A percentile compares a stretch with the other conserved stretches of the same genome.
Conservation (phyloP, 352 stramenopile species). For the Phytophthora meadii region DNA sequence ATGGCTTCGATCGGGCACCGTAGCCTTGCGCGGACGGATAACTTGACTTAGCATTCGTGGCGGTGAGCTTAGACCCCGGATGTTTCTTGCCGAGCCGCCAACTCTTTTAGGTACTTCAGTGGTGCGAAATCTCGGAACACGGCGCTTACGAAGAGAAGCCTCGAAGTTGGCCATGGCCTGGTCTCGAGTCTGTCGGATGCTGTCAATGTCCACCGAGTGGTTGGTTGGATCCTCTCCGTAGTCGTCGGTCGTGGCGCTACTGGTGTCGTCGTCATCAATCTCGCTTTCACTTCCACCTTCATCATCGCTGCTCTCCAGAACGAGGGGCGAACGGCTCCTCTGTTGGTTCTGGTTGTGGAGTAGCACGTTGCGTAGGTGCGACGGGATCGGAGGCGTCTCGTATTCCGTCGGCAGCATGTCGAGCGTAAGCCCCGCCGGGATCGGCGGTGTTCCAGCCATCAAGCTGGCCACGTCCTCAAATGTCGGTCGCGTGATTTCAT, state of each 20-base stretch:
- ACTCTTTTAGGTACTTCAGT: slow-evolving; percentile 34
- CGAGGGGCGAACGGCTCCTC: slow-evolving; percentile 11
- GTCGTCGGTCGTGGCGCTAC: slow-evolving; percentile 46
- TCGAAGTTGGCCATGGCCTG: slow-evolving; percentile 49
- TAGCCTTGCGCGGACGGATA: slow-evolving; percentile 41
- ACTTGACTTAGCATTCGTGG: slow-evolving; percentile 52
- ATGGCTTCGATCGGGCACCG: slow-evolving; percentile 19
- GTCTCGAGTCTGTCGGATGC: slow-evolving; percentile 38
- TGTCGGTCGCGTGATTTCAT: slow-evolving; percentile 51
- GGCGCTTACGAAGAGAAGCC: slow-evolving; percentile 40
- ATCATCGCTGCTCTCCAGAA: slow-evolving; percentile 25
- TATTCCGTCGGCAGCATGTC: slow-evolving; percentile 54
- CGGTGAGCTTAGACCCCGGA: slow-evolving; percentile 58
- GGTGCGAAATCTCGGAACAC: slow-evolving; percentile 36
- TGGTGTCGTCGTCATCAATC: slow-evolving; percentile 43
- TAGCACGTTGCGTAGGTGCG: slow-evolving; percentile 33
- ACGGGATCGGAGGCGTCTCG: slow-evolving; percentile 49
- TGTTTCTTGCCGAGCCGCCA: slow-evolving; percentile 41
- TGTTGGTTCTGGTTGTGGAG: slow-evolving; percentile 34
- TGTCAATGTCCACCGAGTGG: slow-evolving; percentile 52
- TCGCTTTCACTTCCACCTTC: slow-evolving; percentile 37
- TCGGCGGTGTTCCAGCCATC: slow-evolving; percentile 53
- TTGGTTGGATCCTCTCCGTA: slow-evolving; percentile 31
- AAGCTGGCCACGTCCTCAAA: slow-evolving; percentile 47
- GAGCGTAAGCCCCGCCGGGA: slow-evolving; percentile 52